These are phyloP conservation scores for Acephala macrosclerotiorum DNA, from an alignment of 2,329 filamentous ascomycete species.

Conservation along the genomic window DNA sequence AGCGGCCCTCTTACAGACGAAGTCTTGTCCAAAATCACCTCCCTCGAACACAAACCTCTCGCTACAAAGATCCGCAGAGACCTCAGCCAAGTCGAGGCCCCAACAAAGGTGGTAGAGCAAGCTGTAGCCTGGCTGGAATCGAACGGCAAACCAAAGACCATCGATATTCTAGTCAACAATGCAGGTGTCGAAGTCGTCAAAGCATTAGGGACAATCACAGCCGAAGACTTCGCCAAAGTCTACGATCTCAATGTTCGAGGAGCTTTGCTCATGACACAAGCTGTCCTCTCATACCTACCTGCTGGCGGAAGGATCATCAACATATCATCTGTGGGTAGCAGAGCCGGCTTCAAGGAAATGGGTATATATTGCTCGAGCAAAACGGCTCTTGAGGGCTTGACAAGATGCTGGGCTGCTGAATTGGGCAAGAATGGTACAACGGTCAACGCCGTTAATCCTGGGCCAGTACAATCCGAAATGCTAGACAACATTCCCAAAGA, in stretches of 20 bases:
- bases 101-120: conserved; percentile 61
- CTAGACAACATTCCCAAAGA: conserved; percentile 29
- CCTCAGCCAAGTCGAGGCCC: conserved; percentile 66
- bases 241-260: conserved; percentile 76
- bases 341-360: conserved; percentile 21
- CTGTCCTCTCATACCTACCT: conserved; percentile 24
- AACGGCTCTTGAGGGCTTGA: conserved; percentile 31
- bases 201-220: conserved; percentile 49
- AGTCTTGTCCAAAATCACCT: conserved; percentile 18
- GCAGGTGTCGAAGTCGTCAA: conserved; percentile 58
- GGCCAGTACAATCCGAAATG: conserved; percentile 39
- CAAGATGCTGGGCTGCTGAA: conserved; percentile 31
- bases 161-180: conserved; percentile 88
- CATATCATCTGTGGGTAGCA: conserved; percentile 23
- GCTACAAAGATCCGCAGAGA: conserved; percentile 72
- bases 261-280: conserved; percentile 29
- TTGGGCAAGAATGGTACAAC: conserved; percentile 31
- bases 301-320: conserved; percentile 29
- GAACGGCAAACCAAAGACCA: conserved; percentile 44
- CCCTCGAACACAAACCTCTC: conserved; percentile 62
- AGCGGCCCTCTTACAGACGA: conserved; percentile 7
- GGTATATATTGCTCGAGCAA: conserved; percentile 28
- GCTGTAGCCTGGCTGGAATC: conserved; percentile 47
- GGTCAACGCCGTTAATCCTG: conserved; percentile 32
- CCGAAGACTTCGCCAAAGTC: conserved; percentile 70